A percentile compares a stretch with the other conserved stretches of the same genome.
Evolutionary conservation across 1,139 yeast species (phyloP).

Genomic region (Hyphopichia burtonii): DNA sequence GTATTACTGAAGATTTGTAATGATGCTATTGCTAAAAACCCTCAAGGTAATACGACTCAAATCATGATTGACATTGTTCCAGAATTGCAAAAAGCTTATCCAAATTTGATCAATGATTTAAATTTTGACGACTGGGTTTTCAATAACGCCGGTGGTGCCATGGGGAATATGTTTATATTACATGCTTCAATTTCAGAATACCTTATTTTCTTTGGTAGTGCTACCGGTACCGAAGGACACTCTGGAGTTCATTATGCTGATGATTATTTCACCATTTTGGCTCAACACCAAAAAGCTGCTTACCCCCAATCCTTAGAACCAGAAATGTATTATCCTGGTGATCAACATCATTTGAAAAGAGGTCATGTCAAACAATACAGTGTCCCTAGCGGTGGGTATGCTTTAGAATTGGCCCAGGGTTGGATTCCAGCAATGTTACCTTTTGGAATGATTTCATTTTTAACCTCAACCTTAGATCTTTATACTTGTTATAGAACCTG

Average conservation of each 20-base stretch:
- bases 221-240: slow-evolving; percentile 95
- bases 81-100: slow-evolving; percentile 59
- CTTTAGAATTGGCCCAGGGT: slow-evolving; percentile 96
- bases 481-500: slow-evolving; percentile 67
- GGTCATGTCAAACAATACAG: slow-evolving; percentile 81
- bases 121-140: slow-evolving; percentile 86
- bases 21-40: slow-evolving; percentile 51
- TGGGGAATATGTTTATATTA: slow-evolving; percentile 94
- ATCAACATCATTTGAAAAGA: slow-evolving; percentile 71
- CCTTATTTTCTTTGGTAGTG: slow-evolving; percentile 82
- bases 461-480: slow-evolving; percentile 79
- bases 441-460: slow-evolving; percentile 82
- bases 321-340: slow-evolving; percentile 76
- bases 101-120: slow-evolving; percentile 63
- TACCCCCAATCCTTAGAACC: slow-evolving; percentile 58
- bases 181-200: slow-evolving; percentile 97
- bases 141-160: slow-evolving; percentile 98
- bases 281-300: slow-evolving; percentile 78
- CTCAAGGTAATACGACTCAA: slow-evolving; percentile 61
- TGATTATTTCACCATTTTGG: slow-evolving; percentile 88
- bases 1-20: slow-evolving; percentile 49
- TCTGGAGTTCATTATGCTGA: slow-evolving; percentile 94
- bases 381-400: slow-evolving; percentile 80
- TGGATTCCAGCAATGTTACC: slow-evolving; percentile 99
- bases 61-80: slow-evolving; percentile 62